Percentiles rank a stretch among this genome's conserved stretches.
phyloP scores from a whole-genome alignment of 176 grass and related monocot species.

The Oropetium thomaeum region DNA sequence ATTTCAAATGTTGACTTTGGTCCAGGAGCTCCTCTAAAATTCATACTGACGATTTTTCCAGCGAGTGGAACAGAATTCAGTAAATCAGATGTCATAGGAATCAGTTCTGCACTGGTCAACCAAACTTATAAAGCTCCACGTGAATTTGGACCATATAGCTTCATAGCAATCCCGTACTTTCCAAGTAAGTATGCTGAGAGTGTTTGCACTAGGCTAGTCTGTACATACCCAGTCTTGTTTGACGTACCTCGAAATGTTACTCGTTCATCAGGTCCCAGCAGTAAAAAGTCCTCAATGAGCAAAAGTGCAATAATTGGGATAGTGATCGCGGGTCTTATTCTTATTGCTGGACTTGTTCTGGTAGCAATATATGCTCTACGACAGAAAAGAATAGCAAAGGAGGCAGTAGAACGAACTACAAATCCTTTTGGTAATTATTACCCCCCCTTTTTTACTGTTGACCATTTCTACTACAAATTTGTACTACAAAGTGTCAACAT shows the following conservation, averaged over 20 bases:
- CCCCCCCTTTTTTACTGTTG: too few relatives aligned
- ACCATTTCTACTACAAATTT: too few relatives aligned
- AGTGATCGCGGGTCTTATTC: slow-evolving; percentile 22
- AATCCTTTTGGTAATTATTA: slow-evolving; percentile 57
- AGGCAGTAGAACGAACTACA: slow-evolving; percentile 48
- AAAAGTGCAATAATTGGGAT: slow-evolving; percentile 42
- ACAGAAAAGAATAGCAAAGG: slow-evolving; percentile 43
- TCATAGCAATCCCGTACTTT: slow-evolving; percentile 47
- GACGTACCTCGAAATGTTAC: background rate
- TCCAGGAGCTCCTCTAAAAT: slow-evolving; percentile 29
- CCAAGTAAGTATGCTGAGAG: slow-evolving; percentile 27
- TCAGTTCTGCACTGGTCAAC: slow-evolving; percentile 43
- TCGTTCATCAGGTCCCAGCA: slow-evolving; percentile 12
- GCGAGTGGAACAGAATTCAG: slow-evolving; percentile 36
- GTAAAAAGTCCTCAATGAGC: slow-evolving; percentile 29
- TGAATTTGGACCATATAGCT: slow-evolving; percentile 52
- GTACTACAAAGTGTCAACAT: too few relatives aligned
- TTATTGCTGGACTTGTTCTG: slow-evolving; percentile 27
- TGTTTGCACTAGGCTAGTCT: too few relatives aligned
- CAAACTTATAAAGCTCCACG: slow-evolving; percentile 36
- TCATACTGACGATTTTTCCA: slow-evolving; percentile 47
- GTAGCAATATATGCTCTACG: slow-evolving; percentile 43
- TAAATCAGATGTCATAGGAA: slow-evolving; percentile 44
- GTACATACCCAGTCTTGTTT: slow-evolving; percentile 3
- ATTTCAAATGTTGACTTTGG: slow-evolving; percentile 42